A percentile compares a stretch with the other conserved stretches of the same genome.
Evolutionary conservation across 257 asterid genomes (phyloP).

Genomic region (Anisodus tanguticus): DNA sequence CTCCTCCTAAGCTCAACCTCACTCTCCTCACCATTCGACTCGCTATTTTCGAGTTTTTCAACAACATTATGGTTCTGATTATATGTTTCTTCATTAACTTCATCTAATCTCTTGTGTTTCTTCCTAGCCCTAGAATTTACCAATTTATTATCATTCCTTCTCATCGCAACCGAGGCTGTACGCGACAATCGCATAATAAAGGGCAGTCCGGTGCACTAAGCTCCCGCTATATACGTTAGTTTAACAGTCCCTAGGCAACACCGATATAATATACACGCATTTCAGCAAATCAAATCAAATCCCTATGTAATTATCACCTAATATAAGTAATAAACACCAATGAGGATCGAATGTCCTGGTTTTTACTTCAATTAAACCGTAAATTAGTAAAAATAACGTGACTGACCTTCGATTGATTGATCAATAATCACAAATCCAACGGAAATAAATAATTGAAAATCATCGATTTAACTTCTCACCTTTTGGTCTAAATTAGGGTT

Average conservation of each 20-base stretch:
- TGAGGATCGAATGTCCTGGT: conserved; percentile 5
- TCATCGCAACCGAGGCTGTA: conserved; percentile 55
- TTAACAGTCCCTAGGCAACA: neutral
- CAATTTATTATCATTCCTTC: conserved; percentile 57
- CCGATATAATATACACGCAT: neutral
- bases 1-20: conserved; percentile 77
- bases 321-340: conserved; percentile 23
- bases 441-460: conserved; percentile 32
- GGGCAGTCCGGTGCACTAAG: conserved; percentile 27
- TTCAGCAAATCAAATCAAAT: conserved; percentile 29
- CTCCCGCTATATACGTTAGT: conserved; percentile 1
- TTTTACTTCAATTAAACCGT: conserved; percentile 24
- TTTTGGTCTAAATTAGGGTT: neutral
- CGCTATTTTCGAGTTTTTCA: conserved; percentile 43
- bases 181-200: conserved; percentile 77
- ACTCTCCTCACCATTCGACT: conserved; percentile 46
- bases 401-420: conserved; percentile 60
- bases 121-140: conserved; percentile 67
- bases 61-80: conserved; percentile 59
- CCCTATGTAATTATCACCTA: neutral
- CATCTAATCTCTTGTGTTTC: conserved; percentile 83
- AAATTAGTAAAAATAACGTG: conserved; percentile 43
- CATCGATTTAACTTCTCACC: conserved; percentile 39
- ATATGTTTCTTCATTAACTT: conserved; percentile 74
- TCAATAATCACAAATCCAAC: conserved; percentile 48